phyloP scores from a whole-genome alignment of 129 eudicot species.

The Saposhnikovia divaricata region DNA sequence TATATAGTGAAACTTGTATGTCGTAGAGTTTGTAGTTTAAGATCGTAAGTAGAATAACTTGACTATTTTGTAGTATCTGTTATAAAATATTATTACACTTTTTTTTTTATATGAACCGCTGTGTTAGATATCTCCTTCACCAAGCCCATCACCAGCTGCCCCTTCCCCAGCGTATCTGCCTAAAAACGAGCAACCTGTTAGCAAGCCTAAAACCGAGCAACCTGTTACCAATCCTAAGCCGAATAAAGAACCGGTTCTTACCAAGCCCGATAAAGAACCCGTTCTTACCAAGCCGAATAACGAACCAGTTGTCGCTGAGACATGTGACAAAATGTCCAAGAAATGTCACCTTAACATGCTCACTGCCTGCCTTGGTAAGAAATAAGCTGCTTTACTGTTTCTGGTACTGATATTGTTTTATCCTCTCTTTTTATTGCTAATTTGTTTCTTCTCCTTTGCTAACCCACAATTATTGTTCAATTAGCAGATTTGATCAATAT shows the following conservation, averaged over 20 bases:
- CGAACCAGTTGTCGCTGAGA: conserved; percentile 16
- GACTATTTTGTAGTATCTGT: not conserved
- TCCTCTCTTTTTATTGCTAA: not conserved
- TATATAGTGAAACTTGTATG: not conserved
- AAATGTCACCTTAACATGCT: conserved; percentile 32
- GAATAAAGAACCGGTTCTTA: not conserved
- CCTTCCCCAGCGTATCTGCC: conserved; percentile 15
- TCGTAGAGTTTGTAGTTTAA: not conserved
- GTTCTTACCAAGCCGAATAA: not conserved
- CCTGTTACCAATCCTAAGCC: not conserved
- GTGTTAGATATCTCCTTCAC: conserved; percentile 38
- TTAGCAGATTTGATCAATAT: not conserved
- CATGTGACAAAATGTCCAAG: conserved; percentile 24
- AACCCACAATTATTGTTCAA: too few species aligned
- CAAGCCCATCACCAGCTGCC: conserved; percentile 29
- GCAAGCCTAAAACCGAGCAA: not conserved
- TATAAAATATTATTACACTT: not conserved
- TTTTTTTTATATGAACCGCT: not conserved
- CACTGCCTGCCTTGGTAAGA: conserved; percentile 35
- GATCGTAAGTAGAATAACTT: too few species aligned
- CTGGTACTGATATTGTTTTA: not conserved
- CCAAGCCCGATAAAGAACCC: not conserved
- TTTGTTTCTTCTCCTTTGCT: not conserved
- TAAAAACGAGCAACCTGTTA: not conserved
- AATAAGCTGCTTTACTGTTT: not conserved